These are phyloP conservation scores for Phlebiopsis gigantea DNA, from an alignment of 768 basidiomycete genomes.

Conservation along the genomic window DNA sequence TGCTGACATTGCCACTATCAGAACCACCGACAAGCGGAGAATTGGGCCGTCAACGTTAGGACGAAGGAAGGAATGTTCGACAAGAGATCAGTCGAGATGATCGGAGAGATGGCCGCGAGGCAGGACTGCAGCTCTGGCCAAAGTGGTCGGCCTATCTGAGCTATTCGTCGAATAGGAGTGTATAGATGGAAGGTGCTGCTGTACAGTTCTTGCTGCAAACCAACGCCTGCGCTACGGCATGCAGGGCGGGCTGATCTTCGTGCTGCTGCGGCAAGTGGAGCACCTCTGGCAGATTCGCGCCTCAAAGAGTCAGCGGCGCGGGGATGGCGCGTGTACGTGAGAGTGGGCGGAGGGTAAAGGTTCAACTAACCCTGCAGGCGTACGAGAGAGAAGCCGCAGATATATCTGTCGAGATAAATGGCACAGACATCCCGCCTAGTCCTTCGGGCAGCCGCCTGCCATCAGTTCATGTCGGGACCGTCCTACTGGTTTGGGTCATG, in stretches of 20 bases:
- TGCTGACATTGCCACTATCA: background rate
- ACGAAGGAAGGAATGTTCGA: background rate
- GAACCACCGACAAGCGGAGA: background rate
- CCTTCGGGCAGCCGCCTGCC: too few species aligned
- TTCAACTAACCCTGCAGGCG: background rate
- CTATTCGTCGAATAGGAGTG: background rate
- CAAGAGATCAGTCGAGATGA: background rate
- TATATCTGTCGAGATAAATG: background rate
- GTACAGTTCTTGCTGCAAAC: background rate
- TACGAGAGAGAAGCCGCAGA: background rate
- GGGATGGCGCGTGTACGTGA: background rate
- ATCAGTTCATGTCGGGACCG: background rate
- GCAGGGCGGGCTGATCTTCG: background rate
- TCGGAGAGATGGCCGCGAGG: background rate
- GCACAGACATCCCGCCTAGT: background rate
- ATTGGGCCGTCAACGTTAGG: background rate
- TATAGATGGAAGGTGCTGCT: background rate
- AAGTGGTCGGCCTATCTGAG: background rate
- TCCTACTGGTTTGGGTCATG: background rate
- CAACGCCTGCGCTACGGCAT: background rate
- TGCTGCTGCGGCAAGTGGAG: background rate
- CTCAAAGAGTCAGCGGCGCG: background rate
- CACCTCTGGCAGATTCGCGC: background rate
- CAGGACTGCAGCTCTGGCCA: background rate
- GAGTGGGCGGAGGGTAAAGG: background rate